Evolutionary conservation across 495 filamentous ascomycete species (phyloP), one percentile per base, ranked within the genome.

Genomic region (Elaphomyces granulatus): DNA sequence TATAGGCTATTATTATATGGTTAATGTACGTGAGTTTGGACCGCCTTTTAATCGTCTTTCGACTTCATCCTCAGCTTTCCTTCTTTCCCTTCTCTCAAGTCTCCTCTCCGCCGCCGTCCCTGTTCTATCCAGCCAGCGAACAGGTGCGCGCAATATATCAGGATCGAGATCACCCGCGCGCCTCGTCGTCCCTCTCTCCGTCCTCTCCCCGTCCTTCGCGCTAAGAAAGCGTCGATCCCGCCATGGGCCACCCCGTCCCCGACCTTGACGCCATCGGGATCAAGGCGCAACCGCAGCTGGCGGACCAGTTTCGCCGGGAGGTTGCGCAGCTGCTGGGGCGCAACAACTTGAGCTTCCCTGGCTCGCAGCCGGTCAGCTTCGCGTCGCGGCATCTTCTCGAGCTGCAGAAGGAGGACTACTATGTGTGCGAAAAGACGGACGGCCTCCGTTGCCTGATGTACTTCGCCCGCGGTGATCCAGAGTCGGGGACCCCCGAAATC

Each of bases 391-490:
- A 98, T 53, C 54, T 94, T 3, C 57, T 73, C 1, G 87, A 87
- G 60, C 67, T 98, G 8, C 75, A 78, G 28, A 70, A 68, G 30
- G 64, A 78, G 38, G 90, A 96, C 57, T 98, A 95, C 62, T 96
- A 83, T 53, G 82, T 98, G 47, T 95, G 90, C 66, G 90, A 98
- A 61, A 98, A 98, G 61, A 93, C 88, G 0, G 90, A 98, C 53
- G 90, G 90, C 26, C 85, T 96, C 49, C 78, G 90, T 32, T 95
- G 87, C 56, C 72, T 98, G 15, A 76, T 98, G 54, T 98, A 88
- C 67, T 78, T 87, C 45, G 81, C 82, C 43, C 52, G 56, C 33
- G 65, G 66, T 8, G 66, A 66, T 21, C 52, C 60, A 17, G 66
- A 69, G 16, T 62, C 58, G 17, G 60, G 71, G 8, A 47, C 46